phyloP scores from a whole-genome alignment of 129 eudicot species.

The Centaurea solstitialis region DNA sequence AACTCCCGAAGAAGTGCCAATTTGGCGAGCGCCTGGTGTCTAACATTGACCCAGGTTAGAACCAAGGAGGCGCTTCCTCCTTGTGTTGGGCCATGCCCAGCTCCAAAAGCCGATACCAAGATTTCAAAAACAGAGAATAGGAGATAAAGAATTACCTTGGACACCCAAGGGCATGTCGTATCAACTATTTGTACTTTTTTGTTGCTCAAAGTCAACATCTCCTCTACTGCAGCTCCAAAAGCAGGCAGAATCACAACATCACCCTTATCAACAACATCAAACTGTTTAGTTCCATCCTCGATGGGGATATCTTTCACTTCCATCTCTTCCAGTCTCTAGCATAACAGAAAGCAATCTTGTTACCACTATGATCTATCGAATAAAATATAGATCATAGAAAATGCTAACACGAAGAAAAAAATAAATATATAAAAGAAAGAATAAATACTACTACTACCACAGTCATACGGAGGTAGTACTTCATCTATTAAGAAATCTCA shows the following conservation, averaged over 20 bases:
- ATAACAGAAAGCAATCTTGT: constrained; percentile 19
- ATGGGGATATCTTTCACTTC: constrained; percentile 74
- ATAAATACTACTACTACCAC: too few relatives aligned
- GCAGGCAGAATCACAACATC: constrained; percentile 98
- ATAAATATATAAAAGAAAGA: neutral
- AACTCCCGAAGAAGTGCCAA: neutral
- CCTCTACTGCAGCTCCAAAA: constrained; percentile 94
- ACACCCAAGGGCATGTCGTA: constrained; percentile 98
- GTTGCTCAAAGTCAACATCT: constrained; percentile 72
- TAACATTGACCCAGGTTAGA: neutral
- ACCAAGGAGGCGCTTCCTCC: neutral
- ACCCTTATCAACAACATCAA: constrained; percentile 73
- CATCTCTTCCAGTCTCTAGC: constrained; percentile 86
- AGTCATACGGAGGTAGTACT: too few relatives aligned
- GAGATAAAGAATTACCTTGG: constrained; percentile 51
- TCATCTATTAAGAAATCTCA: too few relatives aligned
- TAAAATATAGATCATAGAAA: constrained; percentile 4
- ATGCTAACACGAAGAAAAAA: neutral
- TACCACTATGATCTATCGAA: neutral
- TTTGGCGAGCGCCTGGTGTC: neutral
- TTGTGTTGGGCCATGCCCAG: neutral
- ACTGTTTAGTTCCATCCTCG: constrained; percentile 66
- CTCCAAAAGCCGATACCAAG: neutral
- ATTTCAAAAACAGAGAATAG: neutral
- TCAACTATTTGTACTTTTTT: constrained; percentile 93